Evolutionary conservation across 805 yeast genomes (phyloP), one percentile per base, ranked within the genome.

Genomic region (Huiozyma naganishii): DNA sequence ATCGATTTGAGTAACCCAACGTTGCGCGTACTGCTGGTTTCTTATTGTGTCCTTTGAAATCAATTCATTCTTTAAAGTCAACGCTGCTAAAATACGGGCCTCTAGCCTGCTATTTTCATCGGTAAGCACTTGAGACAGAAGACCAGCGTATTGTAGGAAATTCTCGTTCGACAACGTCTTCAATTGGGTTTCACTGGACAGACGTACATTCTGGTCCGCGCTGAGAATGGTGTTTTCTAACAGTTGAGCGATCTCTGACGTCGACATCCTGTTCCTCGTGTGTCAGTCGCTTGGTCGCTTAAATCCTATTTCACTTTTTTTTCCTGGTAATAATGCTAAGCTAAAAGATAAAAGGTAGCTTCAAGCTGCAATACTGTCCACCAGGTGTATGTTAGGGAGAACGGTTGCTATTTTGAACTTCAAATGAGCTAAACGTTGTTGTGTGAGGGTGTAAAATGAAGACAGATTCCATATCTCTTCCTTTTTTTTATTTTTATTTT

Each of bases 21-120:
- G 77, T 56, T 76, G 77, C 11, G 79, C 76, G 58, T 78, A 82
- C 35, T 70, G 74, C 37, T 62, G 64, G 51, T 73, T 76, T 51
- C 76, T 78, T n/a, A 66, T 64, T 4, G 70, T 52, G 57, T 85
- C 94, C 59, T 89, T 90, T 11, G 97, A 79, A 6, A 86, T 78
- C 55, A 90, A 72, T 67, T 85, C 86, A 67, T 90, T 90, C 69
- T 90, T 90, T 57, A 87, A 70, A 17, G 83, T 83, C 49, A 90
- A 70, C 36, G 92, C 95, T 4, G 98, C 95, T 60, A 92, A 74
- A 73, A 88, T 85, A 58, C 97, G 75, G 40, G 88, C 92, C 66
- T 90, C 96, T 6, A 80, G 67, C 54, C 74, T 76, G 44, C 75
- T 76, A 6, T 67, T 59, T 37, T 76, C 81, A 58, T 80, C 79